Evolutionary conservation across 495 filamentous ascomycete genomes (phyloP), one percentile per base, ranked within the genome.

Genomic region (Pyronema omphalodes): DNA sequence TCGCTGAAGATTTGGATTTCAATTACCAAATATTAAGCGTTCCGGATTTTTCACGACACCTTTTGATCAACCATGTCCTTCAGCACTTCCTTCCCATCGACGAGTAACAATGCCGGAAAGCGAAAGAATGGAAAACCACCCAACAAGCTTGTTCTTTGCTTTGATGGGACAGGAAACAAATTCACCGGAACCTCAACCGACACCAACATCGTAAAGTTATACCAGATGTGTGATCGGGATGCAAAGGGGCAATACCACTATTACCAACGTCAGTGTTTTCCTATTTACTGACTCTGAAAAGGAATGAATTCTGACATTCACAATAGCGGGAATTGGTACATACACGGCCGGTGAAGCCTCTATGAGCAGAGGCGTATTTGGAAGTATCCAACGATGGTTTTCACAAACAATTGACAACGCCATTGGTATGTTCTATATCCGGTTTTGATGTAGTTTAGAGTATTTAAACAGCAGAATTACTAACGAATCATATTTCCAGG

Each of bases 161-260:
- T 73, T 52, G 71, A 73, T 48, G 71, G 71, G 9, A 73, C 71
- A 6, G 70, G 69, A 7, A 68, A 72, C 46, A 60, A 66, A 11
- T 73, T 69, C 60, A 64, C 53, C 9, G 69, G 69, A 12, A 60
- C 66, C 35, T 57, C 60, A 29, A 51, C 65, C 6, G 71, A 73
- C 56, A 69, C 65, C 37, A 71, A 73, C 49, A 66, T 73, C 11
- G 61, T 73, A 19, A 73, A 72, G 55, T 62, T 73, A 44, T 66
- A 66, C 37, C 57, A 65, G 35, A 69, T 69, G 60, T 53, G 71
- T 7, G 66, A 71, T 29, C 62, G 67, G 15, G 54, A 62, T 37
- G 56, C 60, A n/a, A 57, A 58, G 44, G 47, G 60, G 3, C 66
- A 69, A 33, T 68, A 51, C 37, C 69, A 71, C 48, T 69, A 69